Percentiles rank a stretch among this genome's conserved stretches.
Evolutionary conservation across 495 filamentous ascomycete genomes (phyloP).

Genomic region (Usnea hakonensis): DNA sequence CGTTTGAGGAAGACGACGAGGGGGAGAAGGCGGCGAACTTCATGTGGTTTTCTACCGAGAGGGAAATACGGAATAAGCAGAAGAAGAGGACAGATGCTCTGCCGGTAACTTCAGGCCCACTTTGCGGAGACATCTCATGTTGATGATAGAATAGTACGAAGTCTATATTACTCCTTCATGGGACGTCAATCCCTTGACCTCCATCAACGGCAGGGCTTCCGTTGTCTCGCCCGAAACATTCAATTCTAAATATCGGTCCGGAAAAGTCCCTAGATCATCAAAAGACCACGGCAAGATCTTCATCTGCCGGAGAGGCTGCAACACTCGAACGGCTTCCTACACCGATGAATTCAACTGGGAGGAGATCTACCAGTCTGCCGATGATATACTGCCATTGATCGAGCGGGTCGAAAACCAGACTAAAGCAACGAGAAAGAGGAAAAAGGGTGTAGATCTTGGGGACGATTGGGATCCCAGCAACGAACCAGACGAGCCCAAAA

Average conservation of each 20-base stretch:
- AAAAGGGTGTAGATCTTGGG: constrained; percentile 41
- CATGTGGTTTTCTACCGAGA: constrained; percentile 86
- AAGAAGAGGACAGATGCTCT: constrained; percentile 79
- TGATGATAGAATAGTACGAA: constrained; percentile 49
- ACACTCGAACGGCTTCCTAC: constrained; percentile 78
- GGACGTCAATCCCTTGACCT: constrained; percentile 77
- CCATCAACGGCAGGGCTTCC: constrained; percentile 80
- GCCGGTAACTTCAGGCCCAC: constrained; percentile 29
- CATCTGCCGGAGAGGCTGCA: constrained; percentile 82
- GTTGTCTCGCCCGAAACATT: constrained; percentile 69
- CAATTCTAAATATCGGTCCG: constrained; percentile 59
- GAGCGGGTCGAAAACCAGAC: constrained; percentile 61
- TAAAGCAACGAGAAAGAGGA: constrained; percentile 59
- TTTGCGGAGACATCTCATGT: neutral
- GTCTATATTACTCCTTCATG: constrained; percentile 81
- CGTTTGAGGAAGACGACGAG: constrained; percentile 65
- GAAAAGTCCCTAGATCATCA: constrained; percentile 64
- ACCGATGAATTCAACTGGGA: constrained; percentile 93
- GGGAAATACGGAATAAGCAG: constrained; percentile 73
- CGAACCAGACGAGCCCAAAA: constrained; percentile 43
- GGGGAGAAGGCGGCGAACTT: constrained; percentile 63
- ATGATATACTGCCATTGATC: constrained; percentile 55
- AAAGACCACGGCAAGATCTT: constrained; percentile 82
- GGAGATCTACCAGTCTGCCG: constrained; percentile 60
- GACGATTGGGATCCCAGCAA: constrained; percentile 25